Evolutionary conservation across 1,284 basidiomycete genomes (phyloP), one percentile per base, ranked within the genome.

Genomic region (Lentinula novae-zelandiae): DNA sequence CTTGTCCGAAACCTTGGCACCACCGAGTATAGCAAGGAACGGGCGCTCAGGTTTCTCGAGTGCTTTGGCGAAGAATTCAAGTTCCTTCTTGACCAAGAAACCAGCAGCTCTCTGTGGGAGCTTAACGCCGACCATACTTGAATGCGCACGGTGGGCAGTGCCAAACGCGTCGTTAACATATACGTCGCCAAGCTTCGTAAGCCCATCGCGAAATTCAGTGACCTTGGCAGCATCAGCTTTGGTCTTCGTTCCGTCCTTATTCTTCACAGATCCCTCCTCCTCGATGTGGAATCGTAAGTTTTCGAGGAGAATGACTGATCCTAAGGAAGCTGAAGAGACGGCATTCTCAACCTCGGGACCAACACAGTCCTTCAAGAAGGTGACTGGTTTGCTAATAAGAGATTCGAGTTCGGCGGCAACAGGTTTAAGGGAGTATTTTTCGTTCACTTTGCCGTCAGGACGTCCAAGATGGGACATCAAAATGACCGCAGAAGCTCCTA

Each of bases 111-210:
- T 87, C 76, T 96, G 90, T n/a, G 89, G 87, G 42, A 98, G 85
- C 75, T 97, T 86, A 67, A 99, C 84, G 66, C 96, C 96, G 69
- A 99, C 97, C 94, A 99, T 98, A 69, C 93, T 96, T 0, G 96
- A 97, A 77, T 99, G 97, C 22, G 94, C 96, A 68, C 96, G 93
- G 78, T 99, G 96, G 46, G 96, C 97, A 57, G 96, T 98, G 61
- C 96, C 96, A 75, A 99, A 99, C 44, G 96, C 97, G 74, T 99
- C 96, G 80, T 99, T 99, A 75, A 99, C 83, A 77, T 98, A 99
- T 67, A 99, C 92, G 71, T 98, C 95, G 58, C 95, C 96, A 66
- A 99, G 90, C 66, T 84, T 86, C 65, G 96, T 98, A 68, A 99
- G 86, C 46, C 86, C 81, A 72, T 90, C 83, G 58, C 95, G 86